phyloP scores from a whole-genome alignment of 257 asterid species.

The Nemophila menziesii region DNA sequence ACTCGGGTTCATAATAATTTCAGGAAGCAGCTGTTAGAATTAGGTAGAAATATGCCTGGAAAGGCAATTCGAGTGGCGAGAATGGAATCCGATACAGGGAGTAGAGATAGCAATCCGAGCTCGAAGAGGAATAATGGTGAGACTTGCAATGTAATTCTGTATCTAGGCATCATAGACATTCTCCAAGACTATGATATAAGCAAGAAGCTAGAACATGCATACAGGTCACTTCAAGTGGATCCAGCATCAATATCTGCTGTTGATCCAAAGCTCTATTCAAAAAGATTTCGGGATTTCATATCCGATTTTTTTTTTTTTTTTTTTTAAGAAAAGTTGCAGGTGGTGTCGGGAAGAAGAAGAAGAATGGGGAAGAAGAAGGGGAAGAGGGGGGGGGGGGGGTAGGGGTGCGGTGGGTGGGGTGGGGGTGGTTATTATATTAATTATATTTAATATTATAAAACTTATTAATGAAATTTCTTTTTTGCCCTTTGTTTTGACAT shows the following conservation, averaged over 20 bases:
- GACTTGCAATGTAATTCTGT: slow-evolving; percentile 51
- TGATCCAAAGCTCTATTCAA: slow-evolving; percentile 64
- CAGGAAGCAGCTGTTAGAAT: slow-evolving; percentile 46
- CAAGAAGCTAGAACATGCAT: slow-evolving; percentile 73
- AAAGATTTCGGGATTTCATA: slow-evolving; percentile 60
- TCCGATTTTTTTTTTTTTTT: too few relatives aligned
- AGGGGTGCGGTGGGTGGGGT: too few relatives aligned
- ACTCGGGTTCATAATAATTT: slow-evolving; percentile 4
- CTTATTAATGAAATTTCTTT: too few relatives aligned
- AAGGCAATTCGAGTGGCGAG: slow-evolving; percentile 43
- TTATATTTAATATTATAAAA: too few relatives aligned
- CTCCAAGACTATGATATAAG: slow-evolving; percentile 68
- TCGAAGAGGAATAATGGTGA: slow-evolving; percentile 30
- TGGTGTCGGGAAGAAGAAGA: too few relatives aligned
- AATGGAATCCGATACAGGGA: slow-evolving; percentile 40
- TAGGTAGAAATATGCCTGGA: slow-evolving; percentile 73
- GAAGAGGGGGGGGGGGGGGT: too few relatives aligned
- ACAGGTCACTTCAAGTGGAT: slow-evolving; percentile 68
- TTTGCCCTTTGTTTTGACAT: too few relatives aligned
- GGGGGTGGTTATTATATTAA: too few relatives aligned
- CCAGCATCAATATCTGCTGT: slow-evolving; percentile 64
- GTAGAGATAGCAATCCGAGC: slow-evolving; percentile 22
- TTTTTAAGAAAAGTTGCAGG: too few relatives aligned
- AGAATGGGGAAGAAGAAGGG: too few relatives aligned
- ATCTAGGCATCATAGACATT: slow-evolving; percentile 74